Base-by-base conservation (phyloP, 2,329 filamentous ascomycete genomes). In the Orbilia brochopaga region DNA sequence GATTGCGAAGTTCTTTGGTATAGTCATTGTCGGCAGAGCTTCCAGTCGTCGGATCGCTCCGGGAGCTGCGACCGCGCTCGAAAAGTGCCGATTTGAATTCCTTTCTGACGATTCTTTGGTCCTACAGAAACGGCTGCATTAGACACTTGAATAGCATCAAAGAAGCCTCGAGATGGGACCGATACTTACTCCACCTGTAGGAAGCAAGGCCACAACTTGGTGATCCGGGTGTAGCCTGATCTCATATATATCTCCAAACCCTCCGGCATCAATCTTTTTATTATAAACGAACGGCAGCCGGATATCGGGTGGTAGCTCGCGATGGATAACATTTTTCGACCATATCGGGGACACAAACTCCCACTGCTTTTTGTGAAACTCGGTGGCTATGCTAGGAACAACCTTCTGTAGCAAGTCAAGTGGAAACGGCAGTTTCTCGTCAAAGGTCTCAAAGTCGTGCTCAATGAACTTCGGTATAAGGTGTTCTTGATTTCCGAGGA, bases 161-260 rank as follows among this genome's bases (percentile, higher is more conserved):
- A 30, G 5, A 23, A 17, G 15, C 11, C 21, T 13, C 17, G 35
- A 48, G 2, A 23, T 17, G 21, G 1, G 3, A 42, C 21, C 13
- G 3, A 13, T 19, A 48, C 64, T 52, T 44, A 69, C 64, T 6
- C 24, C 48, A 17, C 50, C 50, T 13, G 46, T 48, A 1, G 62
- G 54, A 15, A 66, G 46, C 17, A 66, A 40, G 35, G 42, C 24
- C 4, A 50, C 27, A 5, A 23, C 46, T 35, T 69, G 64, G 42
- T 69, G 64, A 11, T 57, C 50, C n/a, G 50, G 27, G 19, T 60
- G 64, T 15, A 69, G 19, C 23, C 32, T 50, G n/a, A 69, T 61
- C 35, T 61, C 51, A 23, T 61, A 69, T 17, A 69, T 54, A 37
- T 55, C 57, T 11, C 64, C 64, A 44, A 69, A 69, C 1, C 64